These are phyloP conservation scores for Galeopsis tetrahit DNA, from an alignment of 257 asterid genomes.

Conservation along the genomic window DNA sequence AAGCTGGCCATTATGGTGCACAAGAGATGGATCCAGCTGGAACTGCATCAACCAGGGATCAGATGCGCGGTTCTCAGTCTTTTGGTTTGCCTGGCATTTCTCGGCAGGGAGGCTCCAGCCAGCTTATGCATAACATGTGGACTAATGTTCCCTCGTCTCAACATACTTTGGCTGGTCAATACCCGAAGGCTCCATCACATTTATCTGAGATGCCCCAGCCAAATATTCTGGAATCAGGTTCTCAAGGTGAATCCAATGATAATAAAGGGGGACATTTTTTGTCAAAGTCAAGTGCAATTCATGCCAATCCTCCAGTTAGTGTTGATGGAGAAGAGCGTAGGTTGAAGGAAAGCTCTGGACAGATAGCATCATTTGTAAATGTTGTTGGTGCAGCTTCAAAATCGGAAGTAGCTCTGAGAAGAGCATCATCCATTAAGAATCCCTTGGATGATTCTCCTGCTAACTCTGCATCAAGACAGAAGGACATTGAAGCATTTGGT, in stretches of 20 bases:
- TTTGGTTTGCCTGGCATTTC: conserved; percentile 40
- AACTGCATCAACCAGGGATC: conserved; percentile 44
- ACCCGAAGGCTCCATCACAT: conserved; percentile 43
- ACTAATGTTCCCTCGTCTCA: conserved; percentile 53
- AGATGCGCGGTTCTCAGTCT: conserved; percentile 44
- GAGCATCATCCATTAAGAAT: conserved; percentile 46
- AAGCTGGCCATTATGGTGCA: conserved; percentile 38
- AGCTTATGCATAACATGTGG: conserved; percentile 48
- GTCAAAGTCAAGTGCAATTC: neutral
- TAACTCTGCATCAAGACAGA: conserved; percentile 55
- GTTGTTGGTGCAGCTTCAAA: conserved; percentile 37
- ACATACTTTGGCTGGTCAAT: conserved; percentile 46
- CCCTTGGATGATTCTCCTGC: conserved; percentile 59
- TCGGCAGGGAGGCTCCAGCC: conserved; percentile 41
- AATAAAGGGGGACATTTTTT: conserved; percentile 12
- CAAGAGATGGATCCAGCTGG: conserved; percentile 49
- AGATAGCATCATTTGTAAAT: conserved; percentile 38
- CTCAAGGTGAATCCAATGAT: conserved; percentile 32
- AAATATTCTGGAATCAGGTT: conserved; percentile 58
- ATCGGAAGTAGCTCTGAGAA: conserved; percentile 43
- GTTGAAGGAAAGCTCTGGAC: conserved; percentile 47
- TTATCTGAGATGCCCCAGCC: conserved; percentile 46
- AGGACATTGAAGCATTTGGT: conserved; percentile 84
- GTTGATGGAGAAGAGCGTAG: conserved; percentile 47
- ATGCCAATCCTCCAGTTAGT: conserved; percentile 33